Evolutionary conservation across 352 stramenopile genomes (phyloP).

Genomic region (Achlya hypogyna): DNA sequence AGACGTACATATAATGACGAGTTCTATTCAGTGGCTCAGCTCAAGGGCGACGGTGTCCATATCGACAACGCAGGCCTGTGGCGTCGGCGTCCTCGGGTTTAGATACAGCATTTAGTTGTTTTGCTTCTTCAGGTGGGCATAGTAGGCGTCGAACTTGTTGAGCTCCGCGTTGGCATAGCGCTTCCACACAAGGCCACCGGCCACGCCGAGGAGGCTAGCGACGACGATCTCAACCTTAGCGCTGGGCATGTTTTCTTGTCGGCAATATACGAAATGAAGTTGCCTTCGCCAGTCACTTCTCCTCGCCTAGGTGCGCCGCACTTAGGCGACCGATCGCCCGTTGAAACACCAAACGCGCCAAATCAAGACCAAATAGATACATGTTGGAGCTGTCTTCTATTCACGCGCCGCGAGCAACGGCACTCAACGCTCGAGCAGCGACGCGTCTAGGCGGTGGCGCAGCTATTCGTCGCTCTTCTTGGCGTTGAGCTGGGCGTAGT

Average conservation of each 20-base stretch:
- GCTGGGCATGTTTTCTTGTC: slow-evolving; percentile 43
- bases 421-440: background rate
- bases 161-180: slow-evolving; percentile 58
- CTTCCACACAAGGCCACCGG: slow-evolving; percentile 46
- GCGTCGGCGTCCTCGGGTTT: background rate
- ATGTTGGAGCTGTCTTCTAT: no score
- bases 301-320: background rate
- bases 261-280: slow-evolving; percentile 5
- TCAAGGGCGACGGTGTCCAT: background rate
- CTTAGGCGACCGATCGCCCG: background rate
- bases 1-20: background rate
- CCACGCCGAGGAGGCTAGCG: slow-evolving; percentile 52
- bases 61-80: no score
- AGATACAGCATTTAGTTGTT: slow-evolving; percentile 9
- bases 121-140: slow-evolving; percentile 70
- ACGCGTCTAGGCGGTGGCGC: no score
- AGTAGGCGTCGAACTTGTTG: slow-evolving; percentile 66
- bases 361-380: background rate
- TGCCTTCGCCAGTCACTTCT: background rate
- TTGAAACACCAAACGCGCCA: background rate
- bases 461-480: slow-evolving; percentile 36
- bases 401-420: background rate
- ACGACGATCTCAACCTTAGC: slow-evolving; percentile 77
- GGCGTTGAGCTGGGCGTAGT: slow-evolving; percentile 73
- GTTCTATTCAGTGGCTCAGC: background rate